These are phyloP conservation scores for Globisporangium paroecandrum DNA, from an alignment of 352 stramenopile genomes.

Conservation along the genomic window DNA sequence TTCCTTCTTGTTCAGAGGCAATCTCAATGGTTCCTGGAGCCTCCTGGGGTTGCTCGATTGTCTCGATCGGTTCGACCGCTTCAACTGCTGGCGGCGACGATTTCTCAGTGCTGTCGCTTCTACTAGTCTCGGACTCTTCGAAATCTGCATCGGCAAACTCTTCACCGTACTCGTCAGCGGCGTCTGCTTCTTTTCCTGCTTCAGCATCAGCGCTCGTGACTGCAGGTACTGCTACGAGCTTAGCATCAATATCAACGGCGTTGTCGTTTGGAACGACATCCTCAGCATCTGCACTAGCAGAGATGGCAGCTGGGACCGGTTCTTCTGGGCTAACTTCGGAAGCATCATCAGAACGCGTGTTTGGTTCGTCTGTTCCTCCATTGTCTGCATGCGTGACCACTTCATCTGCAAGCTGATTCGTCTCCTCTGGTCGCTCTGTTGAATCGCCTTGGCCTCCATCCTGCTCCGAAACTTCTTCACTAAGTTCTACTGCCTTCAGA, in stretches of 20 bases:
- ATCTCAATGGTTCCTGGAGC: background rate
- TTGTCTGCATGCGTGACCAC: background rate
- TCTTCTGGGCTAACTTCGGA: slow-evolving; percentile 3
- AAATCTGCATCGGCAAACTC: slow-evolving; percentile 14
- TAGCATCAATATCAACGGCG: background rate
- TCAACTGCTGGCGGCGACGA: background rate
- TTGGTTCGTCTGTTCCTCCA: background rate
- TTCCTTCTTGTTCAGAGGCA: too few species aligned
- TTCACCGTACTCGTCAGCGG: slow-evolving; percentile 10
- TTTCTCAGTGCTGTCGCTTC: background rate
- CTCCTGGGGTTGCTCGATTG: background rate
- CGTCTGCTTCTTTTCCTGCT: background rate
- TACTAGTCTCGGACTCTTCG: slow-evolving; percentile 1
- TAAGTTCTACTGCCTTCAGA: background rate
- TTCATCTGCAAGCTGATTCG: background rate
- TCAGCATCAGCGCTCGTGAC: background rate
- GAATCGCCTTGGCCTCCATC: background rate
- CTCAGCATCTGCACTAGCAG: background rate
- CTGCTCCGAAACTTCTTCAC: background rate
- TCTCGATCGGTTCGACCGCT: background rate
- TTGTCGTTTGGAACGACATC: background rate
- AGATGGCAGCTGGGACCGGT: background rate
- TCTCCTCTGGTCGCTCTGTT: background rate
- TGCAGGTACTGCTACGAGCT: background rate
- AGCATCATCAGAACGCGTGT: background rate